Evolutionary conservation across 257 asterid genomes (phyloP).

Genomic region (Solanum virginianum): DNA sequence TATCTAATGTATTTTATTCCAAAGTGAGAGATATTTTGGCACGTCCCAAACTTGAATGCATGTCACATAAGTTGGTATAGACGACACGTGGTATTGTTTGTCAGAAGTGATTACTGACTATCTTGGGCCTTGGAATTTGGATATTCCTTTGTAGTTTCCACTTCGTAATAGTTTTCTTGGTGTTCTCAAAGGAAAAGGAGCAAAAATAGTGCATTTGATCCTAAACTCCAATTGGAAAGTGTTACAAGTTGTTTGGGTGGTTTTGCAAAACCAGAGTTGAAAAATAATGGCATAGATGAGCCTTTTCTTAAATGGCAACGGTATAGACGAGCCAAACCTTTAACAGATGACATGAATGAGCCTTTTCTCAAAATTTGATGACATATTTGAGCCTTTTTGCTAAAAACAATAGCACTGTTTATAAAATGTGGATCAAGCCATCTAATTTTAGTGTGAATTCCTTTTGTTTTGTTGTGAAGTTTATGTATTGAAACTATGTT

Average conservation of each 20-base stretch:
- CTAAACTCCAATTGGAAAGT: too few relatives aligned
- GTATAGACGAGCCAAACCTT: too few relatives aligned
- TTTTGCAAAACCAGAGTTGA: too few relatives aligned
- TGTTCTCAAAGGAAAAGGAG: too few relatives aligned
- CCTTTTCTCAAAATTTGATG: too few relatives aligned
- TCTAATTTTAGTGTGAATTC: not conserved
- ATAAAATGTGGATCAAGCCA: not conserved
- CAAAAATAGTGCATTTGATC: too few relatives aligned
- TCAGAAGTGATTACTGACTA: not conserved
- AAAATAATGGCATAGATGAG: too few relatives aligned
- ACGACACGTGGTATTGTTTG: not conserved
- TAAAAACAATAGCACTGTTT: not conserved
- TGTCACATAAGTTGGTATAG: not conserved
- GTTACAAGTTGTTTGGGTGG: too few relatives aligned
- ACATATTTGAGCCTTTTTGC: too few relatives aligned
- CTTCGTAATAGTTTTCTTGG: not conserved
- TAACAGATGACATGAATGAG: too few relatives aligned
- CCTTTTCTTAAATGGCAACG: too few relatives aligned
- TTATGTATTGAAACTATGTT: not conserved
- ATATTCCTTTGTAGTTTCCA: not conserved
- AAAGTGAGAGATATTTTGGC: not conserved
- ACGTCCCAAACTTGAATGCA: not conserved
- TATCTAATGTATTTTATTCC: not conserved
- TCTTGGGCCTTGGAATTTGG: not conserved
- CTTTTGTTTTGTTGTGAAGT: not conserved